These are phyloP conservation scores for Pseudoperonospora humuli DNA, from an alignment of 352 stramenopile genomes.

Conservation along the genomic window DNA sequence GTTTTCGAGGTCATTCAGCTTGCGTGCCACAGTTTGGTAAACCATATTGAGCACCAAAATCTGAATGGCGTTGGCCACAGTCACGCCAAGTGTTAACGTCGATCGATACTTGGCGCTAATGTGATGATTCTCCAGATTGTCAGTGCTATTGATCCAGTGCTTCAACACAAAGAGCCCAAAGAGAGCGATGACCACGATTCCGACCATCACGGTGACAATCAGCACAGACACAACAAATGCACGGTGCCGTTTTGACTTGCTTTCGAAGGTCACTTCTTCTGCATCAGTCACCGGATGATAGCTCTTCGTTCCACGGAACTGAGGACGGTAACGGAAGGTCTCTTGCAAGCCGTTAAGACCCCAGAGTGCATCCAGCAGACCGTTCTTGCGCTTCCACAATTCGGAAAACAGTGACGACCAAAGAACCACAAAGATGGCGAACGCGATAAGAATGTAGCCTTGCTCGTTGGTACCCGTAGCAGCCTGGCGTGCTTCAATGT, in stretches of 20 bases:
- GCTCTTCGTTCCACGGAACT: conserved; percentile 76
- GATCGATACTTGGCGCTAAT: conserved; percentile 36
- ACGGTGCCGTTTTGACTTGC: conserved; percentile 45
- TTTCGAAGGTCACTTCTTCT: conserved; percentile 63
- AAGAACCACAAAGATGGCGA: conserved; percentile 77
- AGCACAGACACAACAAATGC: conserved; percentile 48
- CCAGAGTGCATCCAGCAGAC: conserved; percentile 78
- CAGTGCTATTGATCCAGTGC: conserved; percentile 54
- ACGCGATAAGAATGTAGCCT: conserved; percentile 69
- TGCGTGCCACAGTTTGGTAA: conserved; percentile 86
- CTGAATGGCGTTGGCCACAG: conserved; percentile 75
- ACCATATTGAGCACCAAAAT: conserved; percentile 92
- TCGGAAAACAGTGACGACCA: conserved; percentile 86
- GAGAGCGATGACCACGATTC: conserved; percentile 59
- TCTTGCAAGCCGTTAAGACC: conserved; percentile 72
- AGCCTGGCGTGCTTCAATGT: conserved; percentile 38
- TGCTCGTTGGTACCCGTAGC: conserved; percentile 37
- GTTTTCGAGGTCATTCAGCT: conserved; percentile 92
- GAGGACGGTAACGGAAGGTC: conserved; percentile 63
- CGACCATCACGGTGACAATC: conserved; percentile 69
- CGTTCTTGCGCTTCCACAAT: conserved; percentile 86
- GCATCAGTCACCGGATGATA: conserved; percentile 58
- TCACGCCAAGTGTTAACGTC: conserved; percentile 38
- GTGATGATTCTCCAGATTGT: conserved; percentile 21
- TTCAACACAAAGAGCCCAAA: conserved; percentile 71